Conservation (phyloP, 768 basidiomycete species). For the Calocera viscosa region DNA sequence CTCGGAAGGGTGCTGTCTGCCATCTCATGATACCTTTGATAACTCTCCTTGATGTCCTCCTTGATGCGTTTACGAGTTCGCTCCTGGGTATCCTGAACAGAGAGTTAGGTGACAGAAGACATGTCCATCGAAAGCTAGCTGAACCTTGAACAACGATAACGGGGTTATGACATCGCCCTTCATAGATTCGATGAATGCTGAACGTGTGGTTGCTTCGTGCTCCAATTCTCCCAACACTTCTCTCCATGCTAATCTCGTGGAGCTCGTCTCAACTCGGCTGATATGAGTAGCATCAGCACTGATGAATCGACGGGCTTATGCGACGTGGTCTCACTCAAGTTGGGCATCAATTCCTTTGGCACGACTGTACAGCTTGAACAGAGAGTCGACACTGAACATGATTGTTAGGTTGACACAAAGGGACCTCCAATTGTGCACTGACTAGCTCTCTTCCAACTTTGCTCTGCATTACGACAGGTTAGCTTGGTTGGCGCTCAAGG, state of each 20-base stretch:
- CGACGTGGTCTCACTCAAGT: conserved; percentile 45
- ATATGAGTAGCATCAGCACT: not conserved
- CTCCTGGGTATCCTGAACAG: conserved; percentile 67
- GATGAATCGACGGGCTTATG: not conserved
- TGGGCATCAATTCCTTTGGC: conserved; percentile 54
- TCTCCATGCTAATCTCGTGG: conserved; percentile 58
- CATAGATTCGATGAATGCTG: conserved; percentile 64
- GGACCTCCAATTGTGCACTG: conserved; percentile 24
- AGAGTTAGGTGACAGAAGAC: not conserved
- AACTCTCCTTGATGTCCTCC: conserved; percentile 75
- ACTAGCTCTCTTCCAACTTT: conserved; percentile 80
- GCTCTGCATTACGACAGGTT: conserved; percentile 36
- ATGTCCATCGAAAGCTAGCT: not conserved
- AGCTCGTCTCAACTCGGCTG: conserved; percentile 43
- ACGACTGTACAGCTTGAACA: conserved; percentile 60
- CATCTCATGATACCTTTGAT: conserved; percentile 65
- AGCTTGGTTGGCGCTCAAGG: not conserved
- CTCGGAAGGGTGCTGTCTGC: conserved; percentile 68
- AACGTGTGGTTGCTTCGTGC: conserved; percentile 70
- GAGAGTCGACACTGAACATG: conserved; percentile 54
- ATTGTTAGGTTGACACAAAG: conserved; percentile 1
- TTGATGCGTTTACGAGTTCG: conserved; percentile 84
- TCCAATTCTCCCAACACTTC: conserved; percentile 80
- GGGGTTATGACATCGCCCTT: conserved; percentile 60
- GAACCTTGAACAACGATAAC: conserved; percentile 53